Evolutionary conservation across 2,329 filamentous ascomycete species (phyloP).

Genomic region (Aspergillus tubingensis): DNA sequence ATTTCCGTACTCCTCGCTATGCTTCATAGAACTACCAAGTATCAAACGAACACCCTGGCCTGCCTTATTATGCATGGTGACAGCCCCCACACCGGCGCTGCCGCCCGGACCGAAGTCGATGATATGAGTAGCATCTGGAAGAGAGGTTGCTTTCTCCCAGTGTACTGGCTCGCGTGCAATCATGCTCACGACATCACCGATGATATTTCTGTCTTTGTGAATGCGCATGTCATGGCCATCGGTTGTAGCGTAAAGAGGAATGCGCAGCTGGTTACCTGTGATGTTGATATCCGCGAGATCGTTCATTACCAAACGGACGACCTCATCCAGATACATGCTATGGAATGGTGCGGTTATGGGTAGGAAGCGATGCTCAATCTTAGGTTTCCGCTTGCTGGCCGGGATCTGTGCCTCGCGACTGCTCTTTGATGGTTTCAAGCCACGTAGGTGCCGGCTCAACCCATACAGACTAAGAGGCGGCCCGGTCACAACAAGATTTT

Average conservation of each 20-base stretch:
- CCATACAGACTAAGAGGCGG: slow-evolving; percentile 28
- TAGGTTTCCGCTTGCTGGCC: slow-evolving; percentile 32
- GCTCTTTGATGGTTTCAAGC: background rate
- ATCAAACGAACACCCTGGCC: slow-evolving; percentile 37
- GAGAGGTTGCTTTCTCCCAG: slow-evolving; percentile 69
- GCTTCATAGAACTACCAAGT: slow-evolving; percentile 10
- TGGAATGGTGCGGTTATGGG: slow-evolving; percentile 46
- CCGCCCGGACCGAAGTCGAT: slow-evolving; percentile 37
- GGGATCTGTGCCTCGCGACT: slow-evolving; percentile 24
- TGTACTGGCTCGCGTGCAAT: slow-evolving; percentile 6
- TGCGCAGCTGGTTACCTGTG: slow-evolving; percentile 28
- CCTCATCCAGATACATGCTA: slow-evolving; percentile 31
- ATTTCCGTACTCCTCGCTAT: background rate
- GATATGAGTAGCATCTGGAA: slow-evolving; percentile 35
- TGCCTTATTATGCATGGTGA: slow-evolving; percentile 31
- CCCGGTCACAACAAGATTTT: slow-evolving; percentile 36
- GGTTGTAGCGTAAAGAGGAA: background rate
- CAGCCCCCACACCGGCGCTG: slow-evolving; percentile 29
- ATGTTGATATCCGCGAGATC: slow-evolving; percentile 14
- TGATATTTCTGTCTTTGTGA: background rate
- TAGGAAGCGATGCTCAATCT: slow-evolving; percentile 33
- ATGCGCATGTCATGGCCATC: background rate
- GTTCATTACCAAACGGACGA: slow-evolving; percentile 18
- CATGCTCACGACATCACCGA: slow-evolving; percentile 8
- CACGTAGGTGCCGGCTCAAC: background rate